Evolutionary conservation across 257 asterid genomes (phyloP).

Genomic region (Solanum pennellii): DNA sequence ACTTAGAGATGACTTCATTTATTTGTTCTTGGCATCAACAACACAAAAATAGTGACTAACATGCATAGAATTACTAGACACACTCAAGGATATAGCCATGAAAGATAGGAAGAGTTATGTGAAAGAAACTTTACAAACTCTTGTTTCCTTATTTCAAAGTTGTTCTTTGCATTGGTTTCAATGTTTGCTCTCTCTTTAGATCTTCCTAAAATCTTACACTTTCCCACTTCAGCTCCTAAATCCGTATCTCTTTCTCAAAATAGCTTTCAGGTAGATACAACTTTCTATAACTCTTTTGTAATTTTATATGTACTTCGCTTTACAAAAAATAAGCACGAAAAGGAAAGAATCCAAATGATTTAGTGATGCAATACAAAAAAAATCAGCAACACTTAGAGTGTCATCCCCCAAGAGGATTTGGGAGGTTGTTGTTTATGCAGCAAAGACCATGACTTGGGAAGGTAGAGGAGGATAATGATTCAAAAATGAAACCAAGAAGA

Average conservation of each 20-base stretch:
- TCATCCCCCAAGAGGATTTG: too few relatives aligned
- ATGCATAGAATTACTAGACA: background rate
- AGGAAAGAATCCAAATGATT: background rate
- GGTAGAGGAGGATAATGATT: background rate
- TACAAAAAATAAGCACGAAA: conserved; percentile 16
- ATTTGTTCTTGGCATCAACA: background rate
- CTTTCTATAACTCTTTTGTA: too few relatives aligned
- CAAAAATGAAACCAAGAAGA: background rate
- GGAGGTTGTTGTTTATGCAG: too few relatives aligned
- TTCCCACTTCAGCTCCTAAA: conserved; percentile 57
- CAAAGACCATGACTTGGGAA: background rate
- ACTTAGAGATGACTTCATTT: background rate
- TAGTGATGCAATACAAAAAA: background rate
- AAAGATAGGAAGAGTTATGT: conserved; percentile 27
- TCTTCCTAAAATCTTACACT: conserved; percentile 48
- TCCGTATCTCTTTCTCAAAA: conserved; percentile 23
- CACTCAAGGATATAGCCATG: conserved; percentile 32
- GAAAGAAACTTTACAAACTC: conserved; percentile 44
- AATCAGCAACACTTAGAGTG: background rate
- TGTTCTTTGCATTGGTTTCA: conserved; percentile 8
- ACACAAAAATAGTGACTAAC: background rate
- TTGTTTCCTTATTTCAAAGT: conserved; percentile 20
- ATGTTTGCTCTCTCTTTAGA: conserved; percentile 42
- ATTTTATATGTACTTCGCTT: conserved; percentile 1
- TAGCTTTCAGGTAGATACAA: background rate